phyloP scores from a whole-genome alignment of 1,284 basidiomycete species.

The Phellopilus nigrolimitatus region DNA sequence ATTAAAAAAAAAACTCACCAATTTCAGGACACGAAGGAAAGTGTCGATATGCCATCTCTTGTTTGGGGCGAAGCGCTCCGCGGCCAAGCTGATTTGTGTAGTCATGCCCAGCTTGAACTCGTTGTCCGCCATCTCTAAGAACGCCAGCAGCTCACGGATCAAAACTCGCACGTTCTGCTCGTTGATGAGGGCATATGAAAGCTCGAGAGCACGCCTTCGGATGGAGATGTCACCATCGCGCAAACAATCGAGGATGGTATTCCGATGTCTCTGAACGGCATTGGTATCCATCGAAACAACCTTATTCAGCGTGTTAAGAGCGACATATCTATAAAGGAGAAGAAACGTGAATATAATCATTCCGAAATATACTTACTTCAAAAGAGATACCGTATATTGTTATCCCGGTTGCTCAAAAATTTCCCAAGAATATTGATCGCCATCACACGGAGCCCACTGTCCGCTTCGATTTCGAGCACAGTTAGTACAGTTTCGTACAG shows the following conservation, averaged over 20 bases:
- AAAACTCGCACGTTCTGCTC: slow-evolving; percentile 92
- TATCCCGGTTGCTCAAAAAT: slow-evolving; percentile 96
- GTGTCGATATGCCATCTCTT: slow-evolving; percentile 99
- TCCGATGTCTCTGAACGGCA: slow-evolving; percentile 96
- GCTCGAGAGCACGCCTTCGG: slow-evolving; percentile 90
- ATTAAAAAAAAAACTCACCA: slow-evolving; percentile 51
- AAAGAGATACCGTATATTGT: slow-evolving; percentile 83
- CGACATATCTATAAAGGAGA: slow-evolving; percentile 76
- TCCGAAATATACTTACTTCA: slow-evolving; percentile 4
- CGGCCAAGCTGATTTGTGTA: slow-evolving; percentile 94
- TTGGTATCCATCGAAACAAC: slow-evolving; percentile 98
- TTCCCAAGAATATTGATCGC: slow-evolving; percentile 99
- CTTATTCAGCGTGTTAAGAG: slow-evolving; percentile 97
- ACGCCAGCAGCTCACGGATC: slow-evolving; percentile 89
- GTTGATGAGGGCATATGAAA: slow-evolving; percentile 97
- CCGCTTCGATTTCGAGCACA: slow-evolving; percentile 97
- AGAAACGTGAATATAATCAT: slow-evolving; percentile 9
- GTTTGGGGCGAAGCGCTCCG: slow-evolving; percentile 95
- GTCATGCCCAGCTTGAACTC: slow-evolving; percentile 99
- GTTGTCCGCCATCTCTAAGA: slow-evolving; percentile 97
- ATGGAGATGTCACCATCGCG: slow-evolving; percentile 99
- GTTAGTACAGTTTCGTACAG: slow-evolving; percentile 97
- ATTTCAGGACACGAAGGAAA: slow-evolving; percentile 85
- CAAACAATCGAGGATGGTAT: slow-evolving; percentile 97
- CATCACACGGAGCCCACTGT: slow-evolving; percentile 95